Base-by-base conservation (phyloP, 305 asterid genomes). In the Fraxinus paxiana region DNA sequence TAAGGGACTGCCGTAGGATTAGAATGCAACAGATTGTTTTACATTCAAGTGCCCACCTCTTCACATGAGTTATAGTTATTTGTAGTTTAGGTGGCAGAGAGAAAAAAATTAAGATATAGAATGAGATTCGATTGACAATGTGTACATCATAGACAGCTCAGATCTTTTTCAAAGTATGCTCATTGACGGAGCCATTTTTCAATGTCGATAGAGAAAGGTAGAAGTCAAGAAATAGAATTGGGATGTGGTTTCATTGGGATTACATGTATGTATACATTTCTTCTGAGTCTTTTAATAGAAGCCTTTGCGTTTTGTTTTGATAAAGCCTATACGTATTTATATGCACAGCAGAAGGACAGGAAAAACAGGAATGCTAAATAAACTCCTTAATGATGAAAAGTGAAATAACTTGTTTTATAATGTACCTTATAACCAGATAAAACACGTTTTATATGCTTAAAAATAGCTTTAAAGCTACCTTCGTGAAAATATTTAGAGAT, bases 21-120 rank as follows among this genome's bases (percentile, higher is more conserved):
- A 89, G 86, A 85, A 82, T 76, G 84, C 89, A 90, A 86, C 91
- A 83, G 38, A 86, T 79, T 86, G 82, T 87, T 87, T 78, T 79
- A 76, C 84, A 74, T 82, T 84, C 85, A 76, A 80, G 84, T 82
- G 83, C 73, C 82, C 88, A 63, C 86, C 70, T 78, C 89, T 82
- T 83, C 76, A 67, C 71, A 30, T 73, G 84, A 86, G 89, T 77
- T 75, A 81, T 80, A 83, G 74, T 80, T 83, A 78, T 33, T 43
- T 82, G 83, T 78, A 84, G 80, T 86, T 82, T 82, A 80, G 77
- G 86, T 78, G 30, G 88, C 80, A 84, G 76, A 77, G 24, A 41
- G 61, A 6, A 77, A 46, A 41, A 15, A 54, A 46, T 70, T 67
- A 77, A 10, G 41, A 71, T 43, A 76, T 67, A 81, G 54, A 61